Percentiles rank a stretch among this genome's conserved stretches.
Conservation (phyloP, 148 eudicot species). For the Rhododendron williamsianum region DNA sequence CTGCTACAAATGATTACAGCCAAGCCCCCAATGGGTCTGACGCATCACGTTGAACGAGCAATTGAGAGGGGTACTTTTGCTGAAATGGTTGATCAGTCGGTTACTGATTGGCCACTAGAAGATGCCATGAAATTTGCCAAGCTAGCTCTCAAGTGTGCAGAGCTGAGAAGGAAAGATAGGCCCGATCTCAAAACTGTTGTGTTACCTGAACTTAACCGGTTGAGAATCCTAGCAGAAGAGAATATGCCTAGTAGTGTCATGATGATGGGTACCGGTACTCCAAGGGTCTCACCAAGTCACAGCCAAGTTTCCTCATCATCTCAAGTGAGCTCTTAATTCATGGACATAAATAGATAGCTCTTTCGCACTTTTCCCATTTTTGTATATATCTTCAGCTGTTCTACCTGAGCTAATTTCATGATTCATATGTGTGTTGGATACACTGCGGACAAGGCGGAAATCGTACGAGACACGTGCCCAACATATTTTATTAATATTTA, state of each 20-base stretch:
- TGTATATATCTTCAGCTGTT: background rate
- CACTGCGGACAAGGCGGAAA: background rate
- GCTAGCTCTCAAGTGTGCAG: conserved; percentile 32
- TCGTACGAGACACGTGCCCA: background rate
- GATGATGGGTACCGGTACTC: background rate
- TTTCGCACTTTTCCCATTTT: background rate
- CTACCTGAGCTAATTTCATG: background rate
- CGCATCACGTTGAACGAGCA: conserved; percentile 32
- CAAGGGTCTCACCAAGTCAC: conserved; percentile 10
- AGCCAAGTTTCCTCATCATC: conserved; percentile 6
- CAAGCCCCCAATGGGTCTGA: conserved; percentile 39
- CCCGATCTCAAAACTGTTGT: conserved; percentile 30
- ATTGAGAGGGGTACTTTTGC: conserved; percentile 31
- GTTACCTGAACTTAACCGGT: conserved; percentile 28
- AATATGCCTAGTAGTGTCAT: conserved; percentile 14
- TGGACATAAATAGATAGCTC: background rate
- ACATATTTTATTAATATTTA: background rate
- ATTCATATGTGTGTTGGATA: background rate
- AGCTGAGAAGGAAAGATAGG: conserved; percentile 33
- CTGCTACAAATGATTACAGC: conserved; percentile 37
- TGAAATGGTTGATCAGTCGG: conserved; percentile 27
- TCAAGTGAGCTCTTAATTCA: conserved; percentile 10
- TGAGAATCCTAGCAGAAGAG: conserved; percentile 29
- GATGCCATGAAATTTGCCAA: conserved; percentile 27
- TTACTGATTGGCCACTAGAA: conserved; percentile 35